These are phyloP conservation scores for Cornus kousa DNA, from an alignment of 148 eudicot genomes.

Conservation along the genomic window DNA sequence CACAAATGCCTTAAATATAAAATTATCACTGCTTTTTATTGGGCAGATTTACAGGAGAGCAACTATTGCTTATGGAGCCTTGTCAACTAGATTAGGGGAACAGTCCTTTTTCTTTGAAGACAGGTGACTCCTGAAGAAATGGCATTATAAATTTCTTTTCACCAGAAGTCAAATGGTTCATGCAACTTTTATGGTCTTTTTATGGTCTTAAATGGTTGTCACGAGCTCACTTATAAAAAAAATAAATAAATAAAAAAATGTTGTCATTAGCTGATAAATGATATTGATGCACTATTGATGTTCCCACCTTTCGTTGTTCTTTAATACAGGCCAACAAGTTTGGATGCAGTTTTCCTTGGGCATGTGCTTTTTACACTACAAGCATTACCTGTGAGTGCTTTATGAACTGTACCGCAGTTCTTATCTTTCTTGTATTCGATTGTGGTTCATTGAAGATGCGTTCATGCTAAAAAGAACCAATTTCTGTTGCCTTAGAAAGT, in stretches of 20 bases:
- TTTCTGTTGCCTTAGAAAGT: too few species aligned
- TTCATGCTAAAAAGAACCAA: not conserved
- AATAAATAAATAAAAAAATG: too few species aligned
- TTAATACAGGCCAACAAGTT: constrained; percentile 78
- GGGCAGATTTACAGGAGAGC: constrained; percentile 81
- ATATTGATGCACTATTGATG: not conserved
- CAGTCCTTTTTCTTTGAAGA: constrained; percentile 58
- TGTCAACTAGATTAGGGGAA: constrained; percentile 80
- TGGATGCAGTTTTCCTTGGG: constrained; percentile 89
- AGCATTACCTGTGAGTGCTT: constrained; percentile 80
- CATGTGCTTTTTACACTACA: constrained; percentile 79
- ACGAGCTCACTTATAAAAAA: not conserved
- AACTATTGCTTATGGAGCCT: constrained; percentile 58
- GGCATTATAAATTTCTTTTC: not conserved
- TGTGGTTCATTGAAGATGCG: not conserved
- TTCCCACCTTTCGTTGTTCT: not conserved
- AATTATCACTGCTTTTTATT: constrained; percentile 8
- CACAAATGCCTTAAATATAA: not conserved
- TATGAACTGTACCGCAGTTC: not conserved
- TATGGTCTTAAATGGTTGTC: not conserved
- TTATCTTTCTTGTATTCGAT: not conserved
- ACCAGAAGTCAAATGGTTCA: not conserved
- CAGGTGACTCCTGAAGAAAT: constrained; percentile 41
- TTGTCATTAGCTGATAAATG: constrained; percentile 7
- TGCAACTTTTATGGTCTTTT: not conserved